Base-by-base conservation (phyloP, 2,329 filamentous ascomycete genomes). In the Celoporthe dispersa region DNA sequence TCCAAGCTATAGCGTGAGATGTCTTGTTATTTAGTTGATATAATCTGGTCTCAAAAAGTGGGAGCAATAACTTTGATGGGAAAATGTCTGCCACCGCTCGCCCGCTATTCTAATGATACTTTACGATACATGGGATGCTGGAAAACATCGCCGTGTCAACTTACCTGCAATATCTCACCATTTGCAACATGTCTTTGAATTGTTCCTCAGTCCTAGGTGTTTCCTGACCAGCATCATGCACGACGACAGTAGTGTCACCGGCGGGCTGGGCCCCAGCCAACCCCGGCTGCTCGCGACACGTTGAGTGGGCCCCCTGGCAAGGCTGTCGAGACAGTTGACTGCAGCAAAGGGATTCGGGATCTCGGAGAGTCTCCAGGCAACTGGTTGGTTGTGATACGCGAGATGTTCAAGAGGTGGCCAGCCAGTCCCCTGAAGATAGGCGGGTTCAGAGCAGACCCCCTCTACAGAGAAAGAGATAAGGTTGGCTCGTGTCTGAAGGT, bases 1-100 rank as follows among this genome's bases (percentile, higher is more conserved):
- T 84, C 90, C 39, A 93, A 93, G 80, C 74, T 92, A 73, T 92
- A 81, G 72, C 61, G 44, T n/a, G 14, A 22, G n/a, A 3, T 11
- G 31, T 37, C n/a, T 55, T 12, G 53, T 5, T 31, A 19, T 22
- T 31, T 7, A 25, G 9, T 25, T 5, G 9, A 12, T 53, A 25
- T 19, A 14, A 6, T 16, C 53, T n/a, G 22, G 22, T 19, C 22
- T 41, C 39, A 16, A 41, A n/a, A n/a, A 16, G 12, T 28, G 51
- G 12, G 14, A 57, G 28, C 28, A 19, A 19, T 19, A 9, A 19
- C 14, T 33, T 33, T 31, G 53, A 33, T 19, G 53, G 25, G 16
- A 48, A 19, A 48, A 57, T 31, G 25, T 19, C 28, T 19, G 53
- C 25, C 28, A 57, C 53, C 25, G 5, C 11, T 28, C 6, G 12